Base-by-base conservation (phyloP, 805 yeast species). In the Schwanniomyces yamadae region DNA sequence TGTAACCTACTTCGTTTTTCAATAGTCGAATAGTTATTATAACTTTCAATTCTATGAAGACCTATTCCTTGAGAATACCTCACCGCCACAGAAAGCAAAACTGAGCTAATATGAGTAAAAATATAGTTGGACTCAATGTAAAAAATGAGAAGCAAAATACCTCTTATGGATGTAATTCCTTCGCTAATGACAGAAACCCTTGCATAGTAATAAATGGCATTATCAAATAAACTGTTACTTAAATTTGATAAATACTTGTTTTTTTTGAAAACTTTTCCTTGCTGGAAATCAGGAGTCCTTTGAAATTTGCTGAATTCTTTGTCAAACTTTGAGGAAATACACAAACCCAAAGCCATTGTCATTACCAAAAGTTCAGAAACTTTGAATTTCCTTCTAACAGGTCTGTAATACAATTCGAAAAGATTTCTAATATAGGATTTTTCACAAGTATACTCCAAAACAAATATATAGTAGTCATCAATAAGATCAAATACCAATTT, bases 141-240 rank as follows among this genome's bases (percentile, higher is more conserved):
- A 2, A 55, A 28, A 1, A 69, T 54, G 36, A 81, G 50, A 13
- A 80, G 46, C 11, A 80, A 42, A 2, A 78, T 53, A 0, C 76
- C 80, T 48, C 70, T 78, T 4, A 78, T 50, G 2, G 79, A 66
- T 18, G 54, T 55, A 0, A 74, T 28, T 6, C 80, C 81, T 42
- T 74, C 80, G 41, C 71, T 70, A 18, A 64, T 46, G 2, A 72
- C 52, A 3, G 72, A 54, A 5, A 77, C 55, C 35, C 73, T 66
- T 40, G 75, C 78, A 45, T 69, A 80, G 50, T 75, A 80, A 45
- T 58, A 70, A 17, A 78, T 46, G 1, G 80, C 11, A 11, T 36
- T 34, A 20, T 35, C 17, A 19, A 42, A 36, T n/a, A 29, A 11
- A 19, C 28, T 31, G 5, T 26, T 28, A 12, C 26, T 26, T 11